Evolutionary conservation across 1,139 yeast species (phyloP), one percentile per base, ranked within the genome.

Genomic region (Kurtzmaniella quercitrusa): DNA sequence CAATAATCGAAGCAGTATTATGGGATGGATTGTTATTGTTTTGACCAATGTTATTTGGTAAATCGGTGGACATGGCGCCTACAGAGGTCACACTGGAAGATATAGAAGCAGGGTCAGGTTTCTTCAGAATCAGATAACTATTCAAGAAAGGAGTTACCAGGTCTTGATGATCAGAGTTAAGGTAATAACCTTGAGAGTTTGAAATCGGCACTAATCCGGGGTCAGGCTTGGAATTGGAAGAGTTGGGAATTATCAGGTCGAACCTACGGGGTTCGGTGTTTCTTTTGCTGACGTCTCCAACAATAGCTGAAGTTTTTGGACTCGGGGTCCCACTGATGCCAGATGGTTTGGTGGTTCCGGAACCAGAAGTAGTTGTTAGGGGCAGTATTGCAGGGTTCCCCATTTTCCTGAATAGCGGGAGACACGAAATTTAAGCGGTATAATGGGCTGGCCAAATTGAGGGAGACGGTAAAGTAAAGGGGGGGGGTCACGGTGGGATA

Each of bases 81-180:
- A 3, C 18, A 9, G 16, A 16, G 16, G 36, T 6, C 6, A 6
- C 10, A 6, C 36, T 16, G 5, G 36, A 31, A 9, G 25, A 19
- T 19, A 21, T 19, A 36, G 25, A 17, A 3, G 25, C 25, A 5
- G 38, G 25, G 21, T n/a, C 16, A 10, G 27, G 25, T 27, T 19
- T 36, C 16, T 36, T 19, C n/a, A 27, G 40, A 37, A 29, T 40
- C 46, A 50, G 56, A 41, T 56, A 57, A 43, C 50, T 53, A 39
- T 55, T 57, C 36, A 58, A 46, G 29, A 57, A 43, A 6, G 59
- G 43, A 18, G 56, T 55, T 25, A 57, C 48, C 53, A 55, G 57
- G 25, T 58, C 62, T 40, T 57, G 60, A 40, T 60, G 50, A 12
- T 46, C 48, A n/a, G 52, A 42, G 39, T 49, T 50, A 37, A 52